phyloP scores from a whole-genome alignment of 2,329 filamentous ascomycete species.

The Penicillium frequentans region DNA sequence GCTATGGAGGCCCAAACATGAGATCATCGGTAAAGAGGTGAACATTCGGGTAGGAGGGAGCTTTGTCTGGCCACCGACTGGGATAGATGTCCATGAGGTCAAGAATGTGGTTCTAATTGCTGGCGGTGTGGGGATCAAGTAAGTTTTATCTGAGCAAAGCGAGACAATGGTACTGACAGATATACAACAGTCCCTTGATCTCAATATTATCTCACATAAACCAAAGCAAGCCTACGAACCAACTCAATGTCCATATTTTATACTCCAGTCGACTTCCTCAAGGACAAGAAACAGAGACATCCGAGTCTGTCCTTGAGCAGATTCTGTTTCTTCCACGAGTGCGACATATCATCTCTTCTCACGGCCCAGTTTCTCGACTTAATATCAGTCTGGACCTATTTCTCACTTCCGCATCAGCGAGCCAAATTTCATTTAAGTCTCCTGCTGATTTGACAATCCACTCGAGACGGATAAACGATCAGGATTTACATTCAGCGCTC shows the following conservation, averaged over 20 bases:
- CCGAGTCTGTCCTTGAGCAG: slow-evolving; percentile 25
- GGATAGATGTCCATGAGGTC: slow-evolving; percentile 46
- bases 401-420: slow-evolving; percentile 28
- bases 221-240: slow-evolving; percentile 40
- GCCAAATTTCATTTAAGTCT: slow-evolving; percentile 7
- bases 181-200: slow-evolving; percentile 59
- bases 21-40: slow-evolving; percentile 61
- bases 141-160: slow-evolving; percentile 21
- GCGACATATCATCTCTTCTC: slow-evolving; percentile 35
- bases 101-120: slow-evolving; percentile 71
- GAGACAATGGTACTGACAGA: background rate
- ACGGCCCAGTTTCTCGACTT: slow-evolving; percentile 26
- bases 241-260: slow-evolving; percentile 57
- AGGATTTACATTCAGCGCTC: slow-evolving; percentile 38
- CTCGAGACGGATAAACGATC: slow-evolving; percentile 33
- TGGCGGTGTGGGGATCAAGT: slow-evolving; percentile 81
- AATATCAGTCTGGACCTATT: slow-evolving; percentile 36
- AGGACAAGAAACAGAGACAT: slow-evolving; percentile 3
- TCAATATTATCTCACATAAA: slow-evolving; percentile 67
- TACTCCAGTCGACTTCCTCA: slow-evolving; percentile 57
- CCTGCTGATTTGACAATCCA: slow-evolving; percentile 29
- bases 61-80: slow-evolving; percentile 71
- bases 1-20: slow-evolving; percentile 62
- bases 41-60: slow-evolving; percentile 74
- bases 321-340: slow-evolving; percentile 53